phyloP scores from a whole-genome alignment of 345 rosid genomes.

The Aquilaria sinensis region DNA sequence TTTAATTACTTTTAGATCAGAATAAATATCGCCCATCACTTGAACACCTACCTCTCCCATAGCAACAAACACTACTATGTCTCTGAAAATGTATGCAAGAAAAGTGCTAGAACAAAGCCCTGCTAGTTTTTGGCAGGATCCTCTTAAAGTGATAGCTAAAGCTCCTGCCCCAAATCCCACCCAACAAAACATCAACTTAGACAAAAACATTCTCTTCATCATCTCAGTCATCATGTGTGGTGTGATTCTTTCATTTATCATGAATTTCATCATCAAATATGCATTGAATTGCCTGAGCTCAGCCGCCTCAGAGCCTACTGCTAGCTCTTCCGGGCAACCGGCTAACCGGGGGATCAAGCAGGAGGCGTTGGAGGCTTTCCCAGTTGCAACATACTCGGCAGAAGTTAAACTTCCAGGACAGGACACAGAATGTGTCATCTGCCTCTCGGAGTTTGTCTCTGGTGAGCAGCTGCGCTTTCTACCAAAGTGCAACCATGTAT shows the following conservation, averaged over 20 bases:
- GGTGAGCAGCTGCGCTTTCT: slow-evolving; percentile 46
- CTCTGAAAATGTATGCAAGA: slow-evolving; percentile 16
- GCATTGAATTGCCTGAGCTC: slow-evolving; percentile 29
- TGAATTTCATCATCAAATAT: slow-evolving; percentile 42
- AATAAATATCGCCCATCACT: background rate
- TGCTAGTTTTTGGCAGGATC: too few species aligned
- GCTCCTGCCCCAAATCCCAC: slow-evolving; percentile 20
- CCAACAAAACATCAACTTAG: slow-evolving; percentile 19
- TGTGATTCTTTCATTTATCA: slow-evolving; percentile 34
- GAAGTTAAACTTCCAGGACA: slow-evolving; percentile 8
- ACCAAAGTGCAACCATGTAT: slow-evolving; percentile 56
- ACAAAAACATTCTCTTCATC: slow-evolving; percentile 33
- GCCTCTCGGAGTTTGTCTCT: slow-evolving; percentile 41
- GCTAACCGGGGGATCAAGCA: slow-evolving; percentile 35
- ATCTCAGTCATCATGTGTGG: slow-evolving; percentile 48
- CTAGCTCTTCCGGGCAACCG: slow-evolving; percentile 10
- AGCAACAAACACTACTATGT: slow-evolving; percentile 13
- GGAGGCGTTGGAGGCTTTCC: slow-evolving; percentile 40
- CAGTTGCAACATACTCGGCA: slow-evolving; percentile 25
- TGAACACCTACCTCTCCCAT: slow-evolving; percentile 15
- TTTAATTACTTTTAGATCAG: background rate
- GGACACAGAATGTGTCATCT: slow-evolving; percentile 47
- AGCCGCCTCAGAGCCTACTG: slow-evolving; percentile 22
- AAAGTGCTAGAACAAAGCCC: slow-evolving; percentile 20
- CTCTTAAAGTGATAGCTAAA: slow-evolving; percentile 6